Base-by-base conservation (phyloP, 495 filamentous ascomycete genomes). In the Opeltia flavorubescens region DNA sequence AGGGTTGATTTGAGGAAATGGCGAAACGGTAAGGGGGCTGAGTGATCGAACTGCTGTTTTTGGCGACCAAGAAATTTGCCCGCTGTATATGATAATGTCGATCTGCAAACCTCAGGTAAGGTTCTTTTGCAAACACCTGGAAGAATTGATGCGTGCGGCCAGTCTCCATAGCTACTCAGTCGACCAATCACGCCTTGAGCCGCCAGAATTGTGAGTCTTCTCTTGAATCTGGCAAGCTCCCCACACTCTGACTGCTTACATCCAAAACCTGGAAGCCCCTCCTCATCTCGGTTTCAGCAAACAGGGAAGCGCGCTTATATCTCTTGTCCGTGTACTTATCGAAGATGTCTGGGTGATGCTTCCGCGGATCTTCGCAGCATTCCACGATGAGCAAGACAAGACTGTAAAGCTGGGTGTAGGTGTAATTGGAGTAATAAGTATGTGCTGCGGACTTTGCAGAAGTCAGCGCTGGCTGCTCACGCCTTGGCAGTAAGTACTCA, bases 401-500 rank as follows among this genome's bases (percentile, higher is more conserved):
- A 2, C 80, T 83, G 49, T 80, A 74, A 20, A 98, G 69, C 59
- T 98, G 93, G 8, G 71, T 64, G 52, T 81, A 84, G 17, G 89
- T 94, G 64, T 98, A 96, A 28, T 84, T 84, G 24, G 88, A 89
- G 62, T 94, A 96, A 66, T 87, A 81, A 13, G 87, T 79, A 55
- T 98, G 91, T 28, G 81, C 76, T 27, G 72, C 72, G 49, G 83
- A 82, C 86, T 94, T 51, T 44, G 31, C 35, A 18, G 13, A 36
- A 6, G 50, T 73, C 51, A 76, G 66, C 42, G 36, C 11, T 25
- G 18, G 26, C 49, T 27, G 26, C 33, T 40, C 43, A 23, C 24
- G 9, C 2, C 26, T 15, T 18, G 43, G 13, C 7, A 15, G 17
- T 18, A n/a, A 44, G 55, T 17, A 67, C 84, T 63, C 79, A 95